Evolutionary conservation across 371 early-diverging fungal species (phyloP).

Genomic region (Syncephalis plumigaleata): DNA sequence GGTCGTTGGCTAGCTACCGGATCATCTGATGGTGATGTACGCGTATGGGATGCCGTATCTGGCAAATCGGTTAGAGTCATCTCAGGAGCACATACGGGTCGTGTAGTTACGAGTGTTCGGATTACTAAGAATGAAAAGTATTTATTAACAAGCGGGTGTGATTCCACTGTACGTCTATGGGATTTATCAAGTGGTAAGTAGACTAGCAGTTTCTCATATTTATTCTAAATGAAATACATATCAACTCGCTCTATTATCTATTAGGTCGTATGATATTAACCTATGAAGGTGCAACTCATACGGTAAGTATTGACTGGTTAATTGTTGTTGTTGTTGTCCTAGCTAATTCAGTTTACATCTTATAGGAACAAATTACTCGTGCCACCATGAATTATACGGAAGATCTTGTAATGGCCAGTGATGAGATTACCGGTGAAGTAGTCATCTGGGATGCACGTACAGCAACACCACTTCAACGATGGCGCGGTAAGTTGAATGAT

Average conservation of each 20-base stretch:
- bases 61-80: constrained; percentile 54
- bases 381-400: constrained; percentile 59
- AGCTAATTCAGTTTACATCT: neutral
- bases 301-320: constrained; percentile 15
- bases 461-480: constrained; percentile 23
- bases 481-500: constrained; percentile 2
- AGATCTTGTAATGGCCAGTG: constrained; percentile 53
- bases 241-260: too few relatives aligned
- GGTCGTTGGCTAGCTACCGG: constrained; percentile 58
- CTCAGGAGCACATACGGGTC: constrained; percentile 53
- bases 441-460: constrained; percentile 47
- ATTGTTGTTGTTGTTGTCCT: neutral
- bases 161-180: constrained; percentile 63
- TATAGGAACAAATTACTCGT: constrained; percentile 13
- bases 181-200: constrained; percentile 56
- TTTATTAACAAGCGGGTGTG: constrained; percentile 59
- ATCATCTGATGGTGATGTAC: constrained; percentile 70
- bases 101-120: constrained; percentile 46
- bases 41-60: constrained; percentile 68
- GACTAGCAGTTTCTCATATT: constrained; percentile 19
- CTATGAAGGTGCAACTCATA: constrained; percentile 53
- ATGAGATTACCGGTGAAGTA: constrained; percentile 42
- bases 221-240: too few relatives aligned
- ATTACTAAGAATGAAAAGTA: constrained; percentile 61
- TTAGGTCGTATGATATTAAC: constrained; percentile 8